Percentiles rank a stretch among this genome's conserved stretches.
Conservation (phyloP, 164 flowering plant genomes). For the Taxillus chinensis region DNA sequence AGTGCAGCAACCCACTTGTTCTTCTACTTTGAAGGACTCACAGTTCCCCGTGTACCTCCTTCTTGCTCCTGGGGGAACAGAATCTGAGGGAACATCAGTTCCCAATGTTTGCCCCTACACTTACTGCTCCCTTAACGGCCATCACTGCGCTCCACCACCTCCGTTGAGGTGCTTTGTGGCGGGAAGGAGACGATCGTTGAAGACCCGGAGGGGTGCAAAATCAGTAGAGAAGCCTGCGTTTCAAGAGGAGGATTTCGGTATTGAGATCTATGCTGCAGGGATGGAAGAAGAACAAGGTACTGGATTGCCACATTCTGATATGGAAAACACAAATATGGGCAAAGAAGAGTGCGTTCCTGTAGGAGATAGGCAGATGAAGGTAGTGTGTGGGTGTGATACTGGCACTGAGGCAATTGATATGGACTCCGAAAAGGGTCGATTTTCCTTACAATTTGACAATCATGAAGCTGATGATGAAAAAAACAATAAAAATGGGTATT, state of each 20-base stretch:
- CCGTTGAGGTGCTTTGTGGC: conserved; percentile 49
- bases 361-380: conserved; percentile 3
- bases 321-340: conserved; percentile 7
- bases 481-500: not conserved
- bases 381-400: conserved; percentile 8
- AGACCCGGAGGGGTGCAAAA: conserved; percentile 28
- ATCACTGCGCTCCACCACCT: conserved; percentile 34
- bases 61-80: conserved; percentile 46
- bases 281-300: not conserved
- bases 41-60: conserved; percentile 47
- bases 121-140: conserved; percentile 68
- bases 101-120: conserved; percentile 56
- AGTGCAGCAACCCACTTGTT: conserved; percentile 46
- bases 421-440: conserved; percentile 37
- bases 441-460: conserved; percentile 9
- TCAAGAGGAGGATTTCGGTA: conserved; percentile 7
- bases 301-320: conserved; percentile 15
- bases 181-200: conserved; percentile 33
- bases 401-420: conserved; percentile 19
- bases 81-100: conserved; percentile 43
- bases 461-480: conserved; percentile 10
- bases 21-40: conserved; percentile 52
- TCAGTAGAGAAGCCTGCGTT: conserved; percentile 3
- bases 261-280: conserved; percentile 27
- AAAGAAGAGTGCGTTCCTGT: not conserved